Percentiles rank a stretch among this genome's conserved stretches.
phyloP scores from a whole-genome alignment of 345 rosid species.

The Dipteronia dyeriana region DNA sequence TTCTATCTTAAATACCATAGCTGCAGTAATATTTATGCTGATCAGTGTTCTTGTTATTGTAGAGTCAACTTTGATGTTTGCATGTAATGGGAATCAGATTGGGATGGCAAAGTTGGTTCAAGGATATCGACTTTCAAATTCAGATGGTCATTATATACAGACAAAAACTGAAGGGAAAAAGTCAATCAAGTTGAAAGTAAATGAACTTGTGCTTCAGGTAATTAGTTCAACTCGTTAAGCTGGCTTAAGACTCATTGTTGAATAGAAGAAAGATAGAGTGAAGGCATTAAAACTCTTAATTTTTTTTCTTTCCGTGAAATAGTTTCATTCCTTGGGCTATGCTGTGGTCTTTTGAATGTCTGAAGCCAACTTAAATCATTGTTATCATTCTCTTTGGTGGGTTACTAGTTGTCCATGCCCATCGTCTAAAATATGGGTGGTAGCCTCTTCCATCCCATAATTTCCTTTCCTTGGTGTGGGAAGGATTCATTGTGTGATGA shows the following conservation, averaged over 20 bases:
- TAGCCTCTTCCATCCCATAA: background rate
- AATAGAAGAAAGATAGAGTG: background rate
- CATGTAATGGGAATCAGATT: slow-evolving; percentile 79
- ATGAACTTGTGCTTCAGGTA: slow-evolving; percentile 93
- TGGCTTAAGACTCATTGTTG: background rate
- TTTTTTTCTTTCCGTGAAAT: background rate
- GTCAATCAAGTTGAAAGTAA: slow-evolving; percentile 74
- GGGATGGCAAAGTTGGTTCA: slow-evolving; percentile 85
- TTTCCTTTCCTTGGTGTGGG: background rate
- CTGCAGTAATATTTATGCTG: slow-evolving; percentile 27
- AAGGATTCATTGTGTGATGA: background rate
- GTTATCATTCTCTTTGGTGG: background rate
- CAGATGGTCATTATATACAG: slow-evolving; percentile 82
- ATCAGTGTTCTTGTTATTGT: slow-evolving; percentile 35
- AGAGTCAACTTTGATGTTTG: slow-evolving; percentile 95
- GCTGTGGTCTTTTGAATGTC: background rate
- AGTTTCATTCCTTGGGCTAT: background rate
- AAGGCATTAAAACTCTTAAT: slow-evolving; percentile 1
- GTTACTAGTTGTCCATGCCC: background rate
- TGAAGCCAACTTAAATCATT: background rate
- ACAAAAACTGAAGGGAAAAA: slow-evolving; percentile 88
- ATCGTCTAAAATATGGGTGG: background rate
- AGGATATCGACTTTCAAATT: slow-evolving; percentile 67
- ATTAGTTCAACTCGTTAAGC: slow-evolving; percentile 19
- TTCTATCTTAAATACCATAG: slow-evolving; percentile 20